Conservation (phyloP, 2,329 filamentous ascomycete genomes). For the Hymenotorrendiella dingleyae region DNA sequence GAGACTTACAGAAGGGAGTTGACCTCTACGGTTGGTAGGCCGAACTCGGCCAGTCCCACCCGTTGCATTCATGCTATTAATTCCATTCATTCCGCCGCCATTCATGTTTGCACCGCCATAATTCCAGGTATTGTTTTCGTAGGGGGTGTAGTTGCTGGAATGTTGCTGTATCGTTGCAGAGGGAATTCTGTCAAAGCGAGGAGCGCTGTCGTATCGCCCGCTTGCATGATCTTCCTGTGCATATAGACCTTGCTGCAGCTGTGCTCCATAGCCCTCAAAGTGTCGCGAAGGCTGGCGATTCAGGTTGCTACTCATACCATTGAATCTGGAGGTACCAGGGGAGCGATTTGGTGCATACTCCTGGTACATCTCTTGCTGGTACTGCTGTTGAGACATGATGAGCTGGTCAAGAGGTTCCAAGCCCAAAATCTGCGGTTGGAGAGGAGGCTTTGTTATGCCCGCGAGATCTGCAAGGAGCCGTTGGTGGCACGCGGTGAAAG, state of each 20-base stretch:
- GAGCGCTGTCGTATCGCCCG: constrained; percentile 42
- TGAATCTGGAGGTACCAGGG: constrained; percentile 36
- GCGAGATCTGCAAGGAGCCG: constrained; percentile 29
- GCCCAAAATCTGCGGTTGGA: constrained; percentile 6
- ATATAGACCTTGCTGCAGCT: constrained; percentile 59
- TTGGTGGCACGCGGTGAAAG: constrained; percentile 27
- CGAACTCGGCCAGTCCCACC: constrained; percentile 56
- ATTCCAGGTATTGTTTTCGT: constrained; percentile 78
- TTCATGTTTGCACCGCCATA: constrained; percentile 47
- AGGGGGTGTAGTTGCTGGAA: constrained; percentile 53
- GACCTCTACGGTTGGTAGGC: constrained; percentile 49
- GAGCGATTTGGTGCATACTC: constrained; percentile 66
- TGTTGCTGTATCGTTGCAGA: constrained; percentile 27
- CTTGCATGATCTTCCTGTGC: constrained; percentile 56
- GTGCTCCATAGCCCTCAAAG: constrained; percentile 57
- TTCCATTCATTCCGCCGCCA: constrained; percentile 55
- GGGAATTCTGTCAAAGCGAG: constrained; percentile 23
- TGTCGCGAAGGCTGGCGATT: constrained; percentile 71
- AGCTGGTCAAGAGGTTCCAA: constrained; percentile 2
- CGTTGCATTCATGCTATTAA: constrained; percentile 60
- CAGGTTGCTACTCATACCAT: constrained; percentile 45
- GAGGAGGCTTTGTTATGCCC: constrained; percentile 17
- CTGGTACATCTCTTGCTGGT: constrained; percentile 61
- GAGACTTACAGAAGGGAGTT: constrained; percentile 64
- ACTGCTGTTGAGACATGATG: constrained; percentile 46